Percentiles rank a stretch among this genome's conserved stretches.
Evolutionary conservation across 2,329 filamentous ascomycete species (phyloP).

Genomic region (Hypoxylon sp.): DNA sequence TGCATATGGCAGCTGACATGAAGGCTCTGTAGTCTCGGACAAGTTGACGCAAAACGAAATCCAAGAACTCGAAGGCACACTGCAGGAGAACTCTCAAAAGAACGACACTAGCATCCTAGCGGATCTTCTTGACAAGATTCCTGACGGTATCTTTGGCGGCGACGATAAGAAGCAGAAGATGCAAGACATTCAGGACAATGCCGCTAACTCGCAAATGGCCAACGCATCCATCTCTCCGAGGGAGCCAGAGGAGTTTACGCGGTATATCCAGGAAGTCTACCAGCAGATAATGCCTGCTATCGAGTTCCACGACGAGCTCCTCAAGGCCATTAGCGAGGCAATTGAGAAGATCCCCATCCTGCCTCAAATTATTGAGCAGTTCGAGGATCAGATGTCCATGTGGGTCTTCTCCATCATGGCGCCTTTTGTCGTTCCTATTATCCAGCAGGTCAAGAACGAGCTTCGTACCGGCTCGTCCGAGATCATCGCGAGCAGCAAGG

Average conservation of each 20-base stretch:
- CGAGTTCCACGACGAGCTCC: conserved; percentile 87
- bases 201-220: conserved; percentile 76
- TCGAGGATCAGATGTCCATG: conserved; percentile 85
- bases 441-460: conserved; percentile 86
- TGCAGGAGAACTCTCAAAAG: conserved; percentile 68
- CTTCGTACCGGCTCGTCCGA: conserved; percentile 85
- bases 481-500: conserved; percentile 83
- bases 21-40: conserved; percentile 70
- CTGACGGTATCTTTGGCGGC: conserved; percentile 78
- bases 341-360: conserved; percentile 87
- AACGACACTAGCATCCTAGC: conserved; percentile 78
- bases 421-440: conserved; percentile 85
- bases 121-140: conserved; percentile 82
- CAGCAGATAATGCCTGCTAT: conserved; percentile 87
- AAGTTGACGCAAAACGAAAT: conserved; percentile 93
- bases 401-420: conserved; percentile 94
- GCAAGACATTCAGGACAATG: conserved; percentile 80
- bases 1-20: conserved; percentile 20
- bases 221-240: conserved; percentile 77
- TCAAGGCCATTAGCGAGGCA: conserved; percentile 78
- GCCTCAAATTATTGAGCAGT: conserved; percentile 82
- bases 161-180: conserved; percentile 78
- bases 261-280: conserved; percentile 76
- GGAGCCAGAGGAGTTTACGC: conserved; percentile 83
- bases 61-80: conserved; percentile 84